These are phyloP conservation scores for Novymonas esmeraldas DNA, from an alignment of 208 protist species.

Conservation along the genomic window DNA sequence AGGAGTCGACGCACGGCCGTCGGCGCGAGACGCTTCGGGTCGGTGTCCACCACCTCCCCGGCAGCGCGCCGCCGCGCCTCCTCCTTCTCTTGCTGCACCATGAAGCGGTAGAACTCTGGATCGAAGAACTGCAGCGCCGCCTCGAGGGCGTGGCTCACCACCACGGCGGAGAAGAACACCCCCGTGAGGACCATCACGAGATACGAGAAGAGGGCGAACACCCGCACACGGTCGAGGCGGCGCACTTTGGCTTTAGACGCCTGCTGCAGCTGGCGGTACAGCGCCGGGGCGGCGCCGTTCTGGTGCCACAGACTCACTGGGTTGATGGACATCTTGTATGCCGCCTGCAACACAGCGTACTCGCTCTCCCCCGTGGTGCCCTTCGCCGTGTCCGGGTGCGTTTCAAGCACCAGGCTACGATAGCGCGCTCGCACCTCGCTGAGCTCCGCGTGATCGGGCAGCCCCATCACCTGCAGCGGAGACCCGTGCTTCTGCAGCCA, in stretches of 20 bases:
- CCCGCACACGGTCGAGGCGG: slow-evolving; percentile 37
- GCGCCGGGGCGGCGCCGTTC: slow-evolving; percentile 66
- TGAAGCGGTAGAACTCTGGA: slow-evolving; percentile 79
- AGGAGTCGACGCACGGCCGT: slow-evolving; percentile 64
- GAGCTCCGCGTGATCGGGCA: slow-evolving; percentile 78
- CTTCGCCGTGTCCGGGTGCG: slow-evolving; percentile 74
- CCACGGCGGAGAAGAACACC: slow-evolving; percentile 59
- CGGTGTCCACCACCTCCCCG: slow-evolving; percentile 63
- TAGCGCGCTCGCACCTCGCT: slow-evolving; percentile 74
- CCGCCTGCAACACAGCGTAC: slow-evolving; percentile 70
- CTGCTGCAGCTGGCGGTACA: slow-evolving; percentile 51
- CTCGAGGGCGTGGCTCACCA: slow-evolving; percentile 60
- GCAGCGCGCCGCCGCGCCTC: slow-evolving; percentile 48
- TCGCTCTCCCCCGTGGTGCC: slow-evolving; percentile 29
- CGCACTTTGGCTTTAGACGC: slow-evolving; percentile 30
- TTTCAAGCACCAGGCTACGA: slow-evolving; percentile 68
- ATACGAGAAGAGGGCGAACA: slow-evolving; percentile 74
- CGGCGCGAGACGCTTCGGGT: slow-evolving; percentile 81
- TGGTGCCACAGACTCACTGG: slow-evolving; percentile 79
- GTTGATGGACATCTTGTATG: slow-evolving; percentile 70
- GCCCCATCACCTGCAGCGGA: slow-evolving; percentile 76
- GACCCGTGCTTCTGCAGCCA: slow-evolving; percentile 80
- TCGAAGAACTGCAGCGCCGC: slow-evolving; percentile 71
- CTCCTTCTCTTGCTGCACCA: slow-evolving; percentile 73
- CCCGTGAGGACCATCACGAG: slow-evolving; percentile 47